Evolutionary conservation across 2,329 filamentous ascomycete genomes (phyloP).

Genomic region (Trichoderma harzianum): DNA sequence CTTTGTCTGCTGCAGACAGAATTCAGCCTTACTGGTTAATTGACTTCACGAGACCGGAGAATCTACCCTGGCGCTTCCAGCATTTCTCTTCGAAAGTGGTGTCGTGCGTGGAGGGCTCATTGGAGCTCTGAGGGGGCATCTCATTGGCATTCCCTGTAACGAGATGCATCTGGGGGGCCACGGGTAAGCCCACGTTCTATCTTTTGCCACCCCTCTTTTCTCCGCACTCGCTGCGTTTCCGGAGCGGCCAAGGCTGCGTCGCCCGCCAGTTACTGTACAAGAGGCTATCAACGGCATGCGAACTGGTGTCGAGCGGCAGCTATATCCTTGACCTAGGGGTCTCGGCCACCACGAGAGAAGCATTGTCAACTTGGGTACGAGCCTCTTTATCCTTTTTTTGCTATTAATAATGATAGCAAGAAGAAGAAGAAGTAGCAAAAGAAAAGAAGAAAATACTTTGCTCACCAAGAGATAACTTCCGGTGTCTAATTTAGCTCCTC

Average conservation of each 20-base stretch:
- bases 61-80: neutral
- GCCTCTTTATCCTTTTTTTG: no score
- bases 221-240: slow-evolving; percentile 1
- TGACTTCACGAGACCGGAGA: neutral
- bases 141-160: neutral
- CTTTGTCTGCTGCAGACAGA: neutral
- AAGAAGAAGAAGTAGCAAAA: neutral
- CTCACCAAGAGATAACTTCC: neutral
- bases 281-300: neutral
- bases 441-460: neutral
- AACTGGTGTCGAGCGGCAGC: neutral
- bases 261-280: neutral
- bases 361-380: neutral
- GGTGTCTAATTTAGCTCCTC: neutral
- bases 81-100: neutral
- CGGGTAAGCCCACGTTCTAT: neutral
- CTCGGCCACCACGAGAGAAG: neutral
- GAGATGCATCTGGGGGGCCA: neutral
- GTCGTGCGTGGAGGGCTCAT: neutral
- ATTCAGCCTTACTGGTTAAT: neutral
- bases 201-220: neutral
- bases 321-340: neutral
- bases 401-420: neutral
- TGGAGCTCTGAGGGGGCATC: neutral
- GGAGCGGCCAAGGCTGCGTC: neutral